A percentile compares a stretch with the other conserved stretches of the same genome.
phyloP scores from a whole-genome alignment of 1,284 basidiomycete species.

The Cryptococcus sp. region DNA sequence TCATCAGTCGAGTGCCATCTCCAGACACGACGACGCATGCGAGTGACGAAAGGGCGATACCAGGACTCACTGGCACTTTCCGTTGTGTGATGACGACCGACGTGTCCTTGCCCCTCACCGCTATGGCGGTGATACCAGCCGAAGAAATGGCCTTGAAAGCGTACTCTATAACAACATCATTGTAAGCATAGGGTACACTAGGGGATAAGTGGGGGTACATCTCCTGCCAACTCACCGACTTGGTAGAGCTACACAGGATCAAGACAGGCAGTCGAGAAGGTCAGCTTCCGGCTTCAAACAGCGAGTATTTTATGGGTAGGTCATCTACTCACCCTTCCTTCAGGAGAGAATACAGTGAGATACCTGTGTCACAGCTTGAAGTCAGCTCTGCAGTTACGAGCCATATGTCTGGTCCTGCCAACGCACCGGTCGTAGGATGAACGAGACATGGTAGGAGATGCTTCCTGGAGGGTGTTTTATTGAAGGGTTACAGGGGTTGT shows the following conservation, averaged over 20 bases:
- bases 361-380: conserved; percentile 36
- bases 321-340: conserved; percentile 45
- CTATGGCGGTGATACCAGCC: conserved; percentile 89
- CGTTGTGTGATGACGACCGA: conserved; percentile 95
- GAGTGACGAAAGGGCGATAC: background rate
- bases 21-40: background rate
- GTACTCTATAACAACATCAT: conserved; percentile 67
- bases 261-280: background rate
- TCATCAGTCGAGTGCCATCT: background rate
- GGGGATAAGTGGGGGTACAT: background rate
- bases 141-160: conserved; percentile 99
- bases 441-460: conserved; percentile 37
- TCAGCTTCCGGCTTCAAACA: background rate
- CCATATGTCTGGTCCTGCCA: background rate
- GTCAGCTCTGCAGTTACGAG: conserved; percentile 9
- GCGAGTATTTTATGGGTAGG: background rate
- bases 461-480: background rate
- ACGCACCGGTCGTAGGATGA: conserved; percentile 50
- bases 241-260: conserved; percentile 61
- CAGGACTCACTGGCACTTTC: conserved; percentile 78
- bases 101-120: conserved; percentile 91
- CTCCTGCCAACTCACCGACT: conserved; percentile 70
- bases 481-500: background rate
- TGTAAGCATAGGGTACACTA: conserved; percentile 10
- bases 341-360: conserved; percentile 54